A percentile compares a stretch with the other conserved stretches of the same genome.
Evolutionary conservation across 495 filamentous ascomycete genomes (phyloP).

Genomic region (Tuber magnatum): DNA sequence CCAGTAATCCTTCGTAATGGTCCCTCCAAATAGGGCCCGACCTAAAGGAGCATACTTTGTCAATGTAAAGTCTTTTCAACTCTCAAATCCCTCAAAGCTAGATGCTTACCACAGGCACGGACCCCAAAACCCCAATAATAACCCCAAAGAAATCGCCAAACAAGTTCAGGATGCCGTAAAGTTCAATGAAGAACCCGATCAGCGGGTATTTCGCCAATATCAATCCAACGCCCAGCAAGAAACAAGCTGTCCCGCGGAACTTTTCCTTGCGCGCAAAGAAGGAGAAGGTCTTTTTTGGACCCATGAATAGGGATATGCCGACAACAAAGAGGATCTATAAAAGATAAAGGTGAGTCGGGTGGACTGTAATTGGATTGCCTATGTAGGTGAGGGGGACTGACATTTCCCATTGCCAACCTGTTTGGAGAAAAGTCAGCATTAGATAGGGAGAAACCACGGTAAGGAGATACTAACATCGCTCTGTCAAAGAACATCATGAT

Average conservation of each 20-base stretch:
- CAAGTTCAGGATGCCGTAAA: constrained; percentile 84
- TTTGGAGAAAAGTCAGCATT: background rate
- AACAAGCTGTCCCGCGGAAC: constrained; percentile 81
- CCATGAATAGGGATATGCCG: constrained; percentile 90
- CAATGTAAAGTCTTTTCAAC: constrained; percentile 10
- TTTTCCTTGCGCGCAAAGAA: constrained; percentile 95
- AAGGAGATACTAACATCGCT: constrained; percentile 57
- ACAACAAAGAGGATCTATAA: constrained; percentile 87
- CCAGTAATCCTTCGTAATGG: constrained; percentile 40
- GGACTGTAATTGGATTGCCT: constrained; percentile 6
- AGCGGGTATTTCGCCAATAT: constrained; percentile 85
- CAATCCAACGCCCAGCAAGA: constrained; percentile 71
- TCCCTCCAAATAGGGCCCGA: constrained; percentile 36
- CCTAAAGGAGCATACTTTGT: constrained; percentile 18
- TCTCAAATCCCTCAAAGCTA: background rate
- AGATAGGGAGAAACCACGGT: background rate
- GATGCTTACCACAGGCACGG: constrained; percentile 62
- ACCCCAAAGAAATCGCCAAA: constrained; percentile 97
- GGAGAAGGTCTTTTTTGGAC: constrained; percentile 75
- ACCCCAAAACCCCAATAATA: constrained; percentile 75
- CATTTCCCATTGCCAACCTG: constrained; percentile 84
- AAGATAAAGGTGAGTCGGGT: constrained; percentile 20
- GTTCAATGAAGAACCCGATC: constrained; percentile 79
- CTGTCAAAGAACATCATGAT: constrained; percentile 96
- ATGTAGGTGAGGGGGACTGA: constrained; percentile 40